Base-by-base conservation (phyloP, 2,329 filamentous ascomycete species). In the Cladosporium oxysporum region DNA sequence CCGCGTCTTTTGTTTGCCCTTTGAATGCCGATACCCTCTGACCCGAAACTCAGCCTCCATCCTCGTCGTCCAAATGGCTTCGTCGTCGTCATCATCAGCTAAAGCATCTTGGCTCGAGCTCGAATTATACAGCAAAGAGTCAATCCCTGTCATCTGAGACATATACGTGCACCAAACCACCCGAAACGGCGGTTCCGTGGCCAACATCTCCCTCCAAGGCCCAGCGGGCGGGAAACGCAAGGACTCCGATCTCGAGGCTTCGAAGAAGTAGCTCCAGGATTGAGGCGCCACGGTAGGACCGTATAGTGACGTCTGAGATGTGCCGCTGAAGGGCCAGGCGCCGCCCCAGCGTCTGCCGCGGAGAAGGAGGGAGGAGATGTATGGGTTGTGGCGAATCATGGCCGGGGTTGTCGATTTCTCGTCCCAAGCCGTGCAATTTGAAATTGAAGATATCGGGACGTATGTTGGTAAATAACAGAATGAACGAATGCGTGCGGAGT, bases 361-460 rank as follows among this genome's bases (percentile, higher is more conserved):
- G 21, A 58, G 55, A 11, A 58, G 55, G 55, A 58, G 55, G 55
- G 33, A 58, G 55, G 33, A 26, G 55, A 28, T 58, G 31, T 37
- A 58, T 0, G 55, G 55, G 31, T 58, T 58, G 55, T 58, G 55
- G 55, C 55, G 33, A 58, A 58, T 41, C 3, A 7, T 1, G 8
- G 33, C 2, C 0, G 55, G 55, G 18, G 55, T 55, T 10, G 52
- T 29, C 7, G 55, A 16, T 12, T 35, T 23, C 1, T 37, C 21
- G 55, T 58, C 55, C 55, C 55, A 58, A 3, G 31, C 29, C 2
- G 33, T 16, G 14, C 2, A 8, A 14, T 33, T 6, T 33, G 50
- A 12, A 5, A 5, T 12, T 18, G 55, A 18, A 8, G 4, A 3
- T 11, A n/a, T 16, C 14, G 57, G 18, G 12, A 37, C 16, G 1